Percentiles rank a stretch among this genome's conserved stretches.
phyloP scores from a whole-genome alignment of 2,329 filamentous ascomycete species.

The Aureobasidium mangrovei region DNA sequence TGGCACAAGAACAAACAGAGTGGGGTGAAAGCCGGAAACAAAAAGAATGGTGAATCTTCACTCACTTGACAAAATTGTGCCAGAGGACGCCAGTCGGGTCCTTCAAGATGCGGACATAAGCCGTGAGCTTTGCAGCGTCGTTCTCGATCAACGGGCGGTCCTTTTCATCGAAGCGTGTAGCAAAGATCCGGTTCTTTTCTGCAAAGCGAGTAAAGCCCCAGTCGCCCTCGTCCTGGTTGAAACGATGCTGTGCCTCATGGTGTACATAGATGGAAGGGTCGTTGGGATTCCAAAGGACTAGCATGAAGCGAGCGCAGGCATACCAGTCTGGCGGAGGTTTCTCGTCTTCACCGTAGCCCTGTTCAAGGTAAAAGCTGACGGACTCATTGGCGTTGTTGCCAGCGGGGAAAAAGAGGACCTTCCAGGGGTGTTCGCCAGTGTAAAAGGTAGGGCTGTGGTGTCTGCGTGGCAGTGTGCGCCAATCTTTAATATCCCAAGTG shows the following conservation, averaged over 20 bases:
- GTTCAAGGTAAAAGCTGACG: constrained; percentile 92
- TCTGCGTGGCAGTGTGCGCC: constrained; percentile 66
- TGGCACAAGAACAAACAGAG: neutral
- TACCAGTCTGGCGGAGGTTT: constrained; percentile 87
- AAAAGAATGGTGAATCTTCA: neutral
- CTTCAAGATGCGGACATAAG: constrained; percentile 72
- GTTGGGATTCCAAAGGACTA: constrained; percentile 90
- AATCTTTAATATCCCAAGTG: constrained; percentile 84
- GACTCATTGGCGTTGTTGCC: constrained; percentile 84
- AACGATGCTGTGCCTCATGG: constrained; percentile 84
- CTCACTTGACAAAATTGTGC: constrained; percentile 74
- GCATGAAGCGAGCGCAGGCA: constrained; percentile 88
- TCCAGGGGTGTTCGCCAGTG: constrained; percentile 84
- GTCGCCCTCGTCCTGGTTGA: constrained; percentile 91
- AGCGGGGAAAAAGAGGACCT: constrained; percentile 87
- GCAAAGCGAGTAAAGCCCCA: constrained; percentile 99
- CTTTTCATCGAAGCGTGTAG: constrained; percentile 61
- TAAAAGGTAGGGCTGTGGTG: constrained; percentile 84
- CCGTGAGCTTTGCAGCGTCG: constrained; percentile 69
- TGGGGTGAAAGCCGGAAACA: neutral
- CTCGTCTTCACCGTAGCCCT: constrained; percentile 63
- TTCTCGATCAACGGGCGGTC: constrained; percentile 67
- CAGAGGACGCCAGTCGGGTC: constrained; percentile 83
- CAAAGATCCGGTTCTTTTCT: constrained; percentile 79
- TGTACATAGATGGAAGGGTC: constrained; percentile 73